Evolutionary conservation across 1,284 basidiomycete species (phyloP), one percentile per base, ranked within the genome.

Genomic region (Tylopilus sp.): DNA sequence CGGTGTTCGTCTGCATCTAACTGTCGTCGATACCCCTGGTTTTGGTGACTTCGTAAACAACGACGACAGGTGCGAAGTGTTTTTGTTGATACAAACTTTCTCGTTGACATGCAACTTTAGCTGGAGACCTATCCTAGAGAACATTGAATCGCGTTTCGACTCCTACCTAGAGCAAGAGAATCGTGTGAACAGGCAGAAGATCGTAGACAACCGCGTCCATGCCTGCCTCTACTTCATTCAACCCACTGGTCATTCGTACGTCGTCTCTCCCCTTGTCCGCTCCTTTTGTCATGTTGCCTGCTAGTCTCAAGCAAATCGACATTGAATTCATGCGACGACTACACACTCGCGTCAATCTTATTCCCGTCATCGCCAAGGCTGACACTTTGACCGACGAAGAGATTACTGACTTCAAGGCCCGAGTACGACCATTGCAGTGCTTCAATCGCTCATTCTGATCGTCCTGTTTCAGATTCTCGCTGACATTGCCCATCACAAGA

Each of bases 11-110:
- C 82, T 98, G 46, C 92, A 91, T 65, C 74, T 98, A 52, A 97
- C 92, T n/a, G 95, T 98, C 55, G 94, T 98, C 55, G 94, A 97
- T 70, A 97, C 93, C 34, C 93, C 93, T 46, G 93, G 94, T 26
- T 97, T 96, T 61, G 94, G 94, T 51, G 94, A 97, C 71, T 97
- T 94, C 70, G 92, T 97, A 67, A 97, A 97, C 79, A 98, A 97
- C 70, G 91, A 95, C 59, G 92, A 96, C 62, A 92, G 92, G 91
- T 92, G 68, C 65, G 46, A 44, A 51, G 56, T 58, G 56, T 46
- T 54, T 28, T 7, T 0, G 0, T 19, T 23, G 2, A 3, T 11
- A 6, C 15, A 23, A n/a, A 30, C 44, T 37, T 52, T 47, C 49
- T 37, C 41, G 21, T 6, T 52, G 43, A 59, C 59, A 54, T 41